These are phyloP conservation scores for Draba incana DNA, from an alignment of 345 rosid species.

Conservation along the genomic window DNA sequence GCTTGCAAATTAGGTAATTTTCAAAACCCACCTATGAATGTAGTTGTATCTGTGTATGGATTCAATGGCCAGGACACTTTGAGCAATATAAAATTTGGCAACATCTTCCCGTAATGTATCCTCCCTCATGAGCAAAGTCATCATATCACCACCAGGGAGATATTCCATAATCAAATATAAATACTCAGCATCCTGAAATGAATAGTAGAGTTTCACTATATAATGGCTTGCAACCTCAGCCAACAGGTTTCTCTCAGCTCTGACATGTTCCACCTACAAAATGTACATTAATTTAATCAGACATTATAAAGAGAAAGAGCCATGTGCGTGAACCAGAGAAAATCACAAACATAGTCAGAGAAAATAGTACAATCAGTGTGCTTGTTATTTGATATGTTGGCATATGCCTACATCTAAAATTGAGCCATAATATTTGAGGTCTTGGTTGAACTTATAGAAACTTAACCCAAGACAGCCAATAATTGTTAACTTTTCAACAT, in stretches of 20 bases:
- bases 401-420: constrained; percentile 3
- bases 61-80: constrained; percentile 92
- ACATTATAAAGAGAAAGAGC: constrained; percentile 5
- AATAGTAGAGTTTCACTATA: constrained; percentile 93
- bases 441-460: neutral
- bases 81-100: constrained; percentile 90
- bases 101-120: constrained; percentile 85
- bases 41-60: constrained; percentile 93
- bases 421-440: neutral
- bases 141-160: constrained; percentile 97
- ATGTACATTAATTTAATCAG: constrained; percentile 23
- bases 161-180: constrained; percentile 95
- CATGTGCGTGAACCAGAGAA: constrained; percentile 9
- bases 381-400: constrained; percentile 15
- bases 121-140: constrained; percentile 94
- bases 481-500: constrained; percentile 7
- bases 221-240: constrained; percentile 97
- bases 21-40: constrained; percentile 75
- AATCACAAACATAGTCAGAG: neutral
- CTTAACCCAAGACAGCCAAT: neutral
- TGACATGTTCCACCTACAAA: constrained; percentile 90
- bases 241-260: constrained; percentile 96
- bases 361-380: neutral
- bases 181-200: constrained; percentile 94
- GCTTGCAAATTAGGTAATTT: constrained; percentile 27